Base-by-base conservation (phyloP, 2,329 filamentous ascomycete species). In the Drechslerella stenobrocha region DNA sequence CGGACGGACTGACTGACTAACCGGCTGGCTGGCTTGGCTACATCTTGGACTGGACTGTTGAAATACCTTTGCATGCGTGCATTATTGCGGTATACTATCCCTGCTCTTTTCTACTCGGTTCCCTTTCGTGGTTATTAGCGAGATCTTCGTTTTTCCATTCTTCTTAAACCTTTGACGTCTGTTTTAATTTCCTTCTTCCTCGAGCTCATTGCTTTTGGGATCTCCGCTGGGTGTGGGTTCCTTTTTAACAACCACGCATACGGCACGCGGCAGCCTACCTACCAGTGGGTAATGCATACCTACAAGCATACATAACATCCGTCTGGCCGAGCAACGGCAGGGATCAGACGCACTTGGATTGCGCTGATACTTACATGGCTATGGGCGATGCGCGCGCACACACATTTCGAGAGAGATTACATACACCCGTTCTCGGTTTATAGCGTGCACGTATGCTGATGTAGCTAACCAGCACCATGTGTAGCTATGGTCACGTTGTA, bases 51-150 rank as follows among this genome's bases (percentile, higher is more conserved):
- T 22, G 22, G 42, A 23, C 28, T 15, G 3, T 40, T 40, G 35
- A 8, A 15, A 18, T 7, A 20, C n/a, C 22, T 50, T 47, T 50
- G 46, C 24, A 50, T 34, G 24, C n/a, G 9, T n/a, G 26, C 26
- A 32, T n/a, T 2, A 50, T 28, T 50, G 28, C 5, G 28, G 6
- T n/a, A 22, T 48, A 28, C 15, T 11, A 42, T 34, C 26, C n/a
- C 13, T 44, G 2, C 24, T 3, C 13, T 42, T 30, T 22, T 40
- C 40, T 57, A 7, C 22, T 57, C 26, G 22, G 13, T 37, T 20
- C n/a, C 28, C 28, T n/a, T 46, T 53, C 35, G 26, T 28, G 32
- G 44, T 44, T 50, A 53, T 63, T 63, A 60, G 57, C 57, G 57
- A 60, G 15, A 60, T 48, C 15, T 52, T 60, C 48, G 56, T 60